Conservation (phyloP, 495 filamentous ascomycete species). For the Xeromyces bisporus region DNA sequence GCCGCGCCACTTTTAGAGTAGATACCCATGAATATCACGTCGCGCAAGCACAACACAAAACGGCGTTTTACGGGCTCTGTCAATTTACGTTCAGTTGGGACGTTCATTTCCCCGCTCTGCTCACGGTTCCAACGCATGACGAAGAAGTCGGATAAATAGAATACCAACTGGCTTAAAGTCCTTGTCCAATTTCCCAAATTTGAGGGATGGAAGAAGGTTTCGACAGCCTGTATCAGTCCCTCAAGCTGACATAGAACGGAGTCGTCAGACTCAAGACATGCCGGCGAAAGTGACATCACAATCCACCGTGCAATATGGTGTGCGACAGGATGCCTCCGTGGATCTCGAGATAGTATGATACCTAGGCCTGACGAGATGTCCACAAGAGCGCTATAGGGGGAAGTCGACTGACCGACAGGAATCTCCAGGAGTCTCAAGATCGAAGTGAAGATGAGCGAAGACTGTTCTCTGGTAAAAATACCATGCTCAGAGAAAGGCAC, state of each 20-base stretch:
- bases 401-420: slow-evolving; percentile 87
- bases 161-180: slow-evolving; percentile 76
- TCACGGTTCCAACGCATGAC: slow-evolving; percentile 97
- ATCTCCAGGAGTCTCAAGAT: slow-evolving; percentile 84
- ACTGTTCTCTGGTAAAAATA: slow-evolving; percentile 84
- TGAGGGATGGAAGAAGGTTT: slow-evolving; percentile 98
- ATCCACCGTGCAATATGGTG: slow-evolving; percentile 95
- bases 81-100: slow-evolving; percentile 61
- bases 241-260: slow-evolving; percentile 78
- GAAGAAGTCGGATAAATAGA: slow-evolving; percentile 89
- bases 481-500: slow-evolving; percentile 76
- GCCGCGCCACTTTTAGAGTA: slow-evolving; percentile 87
- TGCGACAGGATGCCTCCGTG: slow-evolving; percentile 75
- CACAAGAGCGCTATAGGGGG: slow-evolving; percentile 67
- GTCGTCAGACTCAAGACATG: slow-evolving; percentile 56
- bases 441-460: slow-evolving; percentile 81
- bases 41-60: slow-evolving; percentile 79
- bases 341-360: slow-evolving; percentile 75
- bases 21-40: slow-evolving; percentile 96
- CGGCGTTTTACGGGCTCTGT: slow-evolving; percentile 66
- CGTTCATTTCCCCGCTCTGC: slow-evolving; percentile 74
- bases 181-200: slow-evolving; percentile 90
- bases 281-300: slow-evolving; percentile 78
- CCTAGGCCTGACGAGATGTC: slow-evolving; percentile 72
- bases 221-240: slow-evolving; percentile 84